Percentiles rank a stretch among this genome's conserved stretches.
phyloP scores from a whole-genome alignment of 2,329 filamentous ascomycete genomes.

The Rhexocercosporidium sp. region DNA sequence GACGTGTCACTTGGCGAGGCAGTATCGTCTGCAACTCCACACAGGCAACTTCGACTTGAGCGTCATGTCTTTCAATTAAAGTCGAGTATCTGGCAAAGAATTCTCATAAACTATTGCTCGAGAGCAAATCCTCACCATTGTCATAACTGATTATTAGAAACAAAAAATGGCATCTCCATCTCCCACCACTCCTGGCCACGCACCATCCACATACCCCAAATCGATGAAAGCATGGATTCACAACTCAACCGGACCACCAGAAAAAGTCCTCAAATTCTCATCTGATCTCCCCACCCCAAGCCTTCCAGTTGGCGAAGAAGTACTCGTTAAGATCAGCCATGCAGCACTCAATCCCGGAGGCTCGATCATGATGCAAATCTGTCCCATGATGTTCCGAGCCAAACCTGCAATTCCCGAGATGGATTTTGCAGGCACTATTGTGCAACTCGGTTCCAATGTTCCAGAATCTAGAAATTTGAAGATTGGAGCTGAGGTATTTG shows the following conservation, averaged over 20 bases:
- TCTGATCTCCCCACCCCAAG: constrained; percentile 14
- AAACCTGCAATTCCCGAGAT: constrained; percentile 48
- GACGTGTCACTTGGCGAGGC: constrained; percentile 4
- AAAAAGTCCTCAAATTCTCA: constrained; percentile 12
- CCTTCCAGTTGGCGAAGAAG: constrained; percentile 1
- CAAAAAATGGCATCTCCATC: constrained; percentile 1
- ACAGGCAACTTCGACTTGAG: background rate
- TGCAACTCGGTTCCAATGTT: constrained; percentile 43
- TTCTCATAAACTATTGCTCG: background rate
- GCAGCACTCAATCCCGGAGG: constrained; percentile 53
- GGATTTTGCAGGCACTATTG: constrained; percentile 50
- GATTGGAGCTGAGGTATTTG: constrained; percentile 45
- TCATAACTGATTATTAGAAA: no score
- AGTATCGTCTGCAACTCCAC: background rate
- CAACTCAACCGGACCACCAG: constrained; percentile 3
- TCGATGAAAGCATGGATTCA: constrained; percentile 21
- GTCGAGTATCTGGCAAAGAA: background rate
- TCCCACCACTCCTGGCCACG: no score
- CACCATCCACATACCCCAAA: background rate
- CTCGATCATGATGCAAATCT: constrained; percentile 48
- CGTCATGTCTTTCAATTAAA: background rate
- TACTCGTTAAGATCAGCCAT: constrained; percentile 40
- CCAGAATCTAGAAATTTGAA: constrained; percentile 35
- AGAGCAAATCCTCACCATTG: no score
- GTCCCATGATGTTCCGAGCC: constrained; percentile 47